phyloP scores from a whole-genome alignment of 164 flowering plant species.

The Sextonia rubra region DNA sequence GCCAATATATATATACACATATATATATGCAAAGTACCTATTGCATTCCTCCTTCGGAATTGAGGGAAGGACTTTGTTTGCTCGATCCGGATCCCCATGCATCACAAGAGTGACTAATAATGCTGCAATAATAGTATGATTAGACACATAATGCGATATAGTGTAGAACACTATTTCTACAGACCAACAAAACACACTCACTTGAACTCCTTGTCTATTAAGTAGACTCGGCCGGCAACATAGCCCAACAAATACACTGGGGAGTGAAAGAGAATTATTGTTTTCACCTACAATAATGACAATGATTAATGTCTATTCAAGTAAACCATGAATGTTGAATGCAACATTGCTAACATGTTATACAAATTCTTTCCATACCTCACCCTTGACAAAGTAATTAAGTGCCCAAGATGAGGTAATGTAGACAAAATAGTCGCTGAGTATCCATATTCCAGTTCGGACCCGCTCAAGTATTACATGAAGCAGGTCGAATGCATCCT shows the following conservation, averaged over 20 bases:
- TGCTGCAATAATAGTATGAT: constrained; percentile 40
- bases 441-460: constrained; percentile 96
- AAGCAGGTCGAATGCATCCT: constrained; percentile 95
- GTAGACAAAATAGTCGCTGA: constrained; percentile 91
- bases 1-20: too few relatives aligned
- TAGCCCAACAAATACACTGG: constrained; percentile 99
- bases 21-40: constrained; percentile 48
- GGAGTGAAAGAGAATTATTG: constrained; percentile 95
- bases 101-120: constrained; percentile 94
- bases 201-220: constrained; percentile 98
- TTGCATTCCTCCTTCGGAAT: constrained; percentile 94
- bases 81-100: constrained; percentile 90
- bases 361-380: constrained; percentile 38
- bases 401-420: constrained; percentile 91
- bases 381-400: constrained; percentile 98
- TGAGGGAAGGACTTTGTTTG: constrained; percentile 72
- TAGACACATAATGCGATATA: not conserved
- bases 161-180: not conserved
- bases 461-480: constrained; percentile 92
- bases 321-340: not conserved
- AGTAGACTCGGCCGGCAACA: constrained; percentile 89
- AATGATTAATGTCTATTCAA: not conserved
- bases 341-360: not conserved
- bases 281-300: constrained; percentile 59
- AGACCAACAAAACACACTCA: constrained; percentile 34